phyloP scores from a whole-genome alignment of 495 filamentous ascomycete genomes.

The Lophiotrema nucula region DNA sequence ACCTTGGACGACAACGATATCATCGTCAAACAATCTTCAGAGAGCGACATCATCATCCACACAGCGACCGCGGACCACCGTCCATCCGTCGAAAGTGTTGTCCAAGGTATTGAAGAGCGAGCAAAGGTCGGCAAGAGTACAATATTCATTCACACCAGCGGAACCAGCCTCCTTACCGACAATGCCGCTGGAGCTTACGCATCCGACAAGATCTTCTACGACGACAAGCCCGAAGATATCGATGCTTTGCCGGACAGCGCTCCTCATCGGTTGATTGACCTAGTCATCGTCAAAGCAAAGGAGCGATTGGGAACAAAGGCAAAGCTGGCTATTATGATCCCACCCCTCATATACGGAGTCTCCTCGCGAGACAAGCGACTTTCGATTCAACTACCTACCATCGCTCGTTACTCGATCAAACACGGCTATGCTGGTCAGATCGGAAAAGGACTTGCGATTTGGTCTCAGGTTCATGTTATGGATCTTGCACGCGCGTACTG shows the following conservation, averaged over 20 bases:
- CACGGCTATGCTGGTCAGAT: slow-evolving; percentile 39
- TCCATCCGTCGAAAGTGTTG: background rate
- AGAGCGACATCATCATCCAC: background rate
- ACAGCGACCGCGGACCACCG: background rate
- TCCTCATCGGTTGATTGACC: slow-evolving; percentile 46
- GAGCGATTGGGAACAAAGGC: slow-evolving; percentile 40
- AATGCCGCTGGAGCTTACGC: slow-evolving; percentile 24
- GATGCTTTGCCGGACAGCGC: slow-evolving; percentile 42
- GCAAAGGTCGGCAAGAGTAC: background rate
- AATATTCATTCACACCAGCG: slow-evolving; percentile 44
- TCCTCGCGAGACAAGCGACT: slow-evolving; percentile 34
- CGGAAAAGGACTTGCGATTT: slow-evolving; percentile 37
- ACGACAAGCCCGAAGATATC: slow-evolving; percentile 36
- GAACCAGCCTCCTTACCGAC: slow-evolving; percentile 36
- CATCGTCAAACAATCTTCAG: background rate
- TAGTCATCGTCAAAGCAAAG: slow-evolving; percentile 40
- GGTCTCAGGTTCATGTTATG: slow-evolving; percentile 38
- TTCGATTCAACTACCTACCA: slow-evolving; percentile 40
- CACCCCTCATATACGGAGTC: slow-evolving; percentile 42
- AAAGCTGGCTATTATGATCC: slow-evolving; percentile 43
- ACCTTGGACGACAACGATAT: background rate
- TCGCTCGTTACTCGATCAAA: slow-evolving; percentile 41
- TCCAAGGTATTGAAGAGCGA: background rate
- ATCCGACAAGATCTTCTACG: slow-evolving; percentile 41
- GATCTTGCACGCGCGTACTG: slow-evolving; percentile 39